Base-by-base conservation (phyloP, 441 rosid genomes). In the Lepidium campestre region DNA sequence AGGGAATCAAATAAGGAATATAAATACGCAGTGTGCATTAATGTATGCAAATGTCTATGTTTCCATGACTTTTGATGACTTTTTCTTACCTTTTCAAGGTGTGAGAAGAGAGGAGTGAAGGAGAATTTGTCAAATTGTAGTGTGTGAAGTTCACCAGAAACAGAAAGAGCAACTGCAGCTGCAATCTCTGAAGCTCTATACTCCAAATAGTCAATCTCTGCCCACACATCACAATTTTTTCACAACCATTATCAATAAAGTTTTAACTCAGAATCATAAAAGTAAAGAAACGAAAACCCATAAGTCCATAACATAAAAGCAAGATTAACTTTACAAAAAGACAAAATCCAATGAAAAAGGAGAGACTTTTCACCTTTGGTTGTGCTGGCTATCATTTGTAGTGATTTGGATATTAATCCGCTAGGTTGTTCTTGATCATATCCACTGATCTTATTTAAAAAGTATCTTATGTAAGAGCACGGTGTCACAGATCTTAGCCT, bases 131-230 rank as follows among this genome's bases (percentile, higher is more conserved):
- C 70, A 68, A 62, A 74, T 8, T 60, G 73, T 35, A 60, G 20
- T 60, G 63, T 27, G 45, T 39, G 39, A 40, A 55, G 15, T 45
- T 68, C 60, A 39, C 80, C 65, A 60, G 82, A 77, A 70, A 82
- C 86, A 72, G 79, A 77, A 71, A 84, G 77, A 46, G 91, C 82
- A 60, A 84, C 86, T 61, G 87, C 89, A 44, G 83, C 91, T 22
- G 89, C 83, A 67, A 84, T 75, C 77, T 86, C 91, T 58, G 82
- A 82, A 55, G 89, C 89, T 63, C 70, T 84, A 83, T 78, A 86
- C 75, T 86, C 89, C 81, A 84, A 74, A 70, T 77, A 82, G 73
- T 84, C 87, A 75, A 81, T 74, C 42, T 81, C 89, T 86, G 87
- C 82, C 77, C 77, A 62, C 59, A 56, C 45, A 39, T 61, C 23